phyloP scores from a whole-genome alignment of 1,284 basidiomycete species.

The Tylopilus sp. region DNA sequence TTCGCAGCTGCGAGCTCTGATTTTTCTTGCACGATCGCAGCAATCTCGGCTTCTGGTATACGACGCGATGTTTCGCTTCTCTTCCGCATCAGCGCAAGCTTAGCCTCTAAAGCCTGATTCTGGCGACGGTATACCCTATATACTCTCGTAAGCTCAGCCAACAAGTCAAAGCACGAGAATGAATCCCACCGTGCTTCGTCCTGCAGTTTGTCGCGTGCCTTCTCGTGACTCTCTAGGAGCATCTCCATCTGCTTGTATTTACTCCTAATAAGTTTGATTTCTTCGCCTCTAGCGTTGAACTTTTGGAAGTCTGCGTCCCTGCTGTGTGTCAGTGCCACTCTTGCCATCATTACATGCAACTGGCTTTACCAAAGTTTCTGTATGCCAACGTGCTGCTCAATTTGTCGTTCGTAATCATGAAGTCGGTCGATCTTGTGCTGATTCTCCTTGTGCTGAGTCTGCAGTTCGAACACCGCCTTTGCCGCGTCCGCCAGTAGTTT shows the following conservation, averaged over 20 bases:
- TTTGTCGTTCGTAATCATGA: conserved; percentile 66
- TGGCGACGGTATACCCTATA: conserved; percentile 50
- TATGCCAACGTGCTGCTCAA: conserved; percentile 65
- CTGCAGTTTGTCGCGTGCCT: conserved; percentile 47
- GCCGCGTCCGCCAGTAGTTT: conserved; percentile 59
- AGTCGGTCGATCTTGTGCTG: conserved; percentile 70
- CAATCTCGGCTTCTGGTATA: conserved; percentile 38
- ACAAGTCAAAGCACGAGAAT: conserved; percentile 3
- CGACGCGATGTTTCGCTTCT: conserved; percentile 36
- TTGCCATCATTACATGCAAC: not conserved
- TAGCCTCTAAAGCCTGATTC: conserved; percentile 56
- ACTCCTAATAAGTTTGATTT: conserved; percentile 51
- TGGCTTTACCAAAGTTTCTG: conserved; percentile 62
- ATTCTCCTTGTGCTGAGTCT: conserved; percentile 63
- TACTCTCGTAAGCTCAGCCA: conserved; percentile 11
- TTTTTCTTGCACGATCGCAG: conserved; percentile 44
- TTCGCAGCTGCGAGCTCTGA: conserved; percentile 45
- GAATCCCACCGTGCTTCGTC: conserved; percentile 49
- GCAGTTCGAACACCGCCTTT: conserved; percentile 54
- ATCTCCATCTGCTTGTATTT: conserved; percentile 61
- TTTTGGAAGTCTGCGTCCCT: conserved; percentile 72
- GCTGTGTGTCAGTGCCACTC: conserved; percentile 5
- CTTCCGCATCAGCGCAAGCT: conserved; percentile 37
- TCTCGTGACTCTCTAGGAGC: conserved; percentile 52
- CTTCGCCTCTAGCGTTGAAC: conserved; percentile 58